phyloP scores from a whole-genome alignment of 108 stramenopile species.

The Craspedostauros australis region DNA sequence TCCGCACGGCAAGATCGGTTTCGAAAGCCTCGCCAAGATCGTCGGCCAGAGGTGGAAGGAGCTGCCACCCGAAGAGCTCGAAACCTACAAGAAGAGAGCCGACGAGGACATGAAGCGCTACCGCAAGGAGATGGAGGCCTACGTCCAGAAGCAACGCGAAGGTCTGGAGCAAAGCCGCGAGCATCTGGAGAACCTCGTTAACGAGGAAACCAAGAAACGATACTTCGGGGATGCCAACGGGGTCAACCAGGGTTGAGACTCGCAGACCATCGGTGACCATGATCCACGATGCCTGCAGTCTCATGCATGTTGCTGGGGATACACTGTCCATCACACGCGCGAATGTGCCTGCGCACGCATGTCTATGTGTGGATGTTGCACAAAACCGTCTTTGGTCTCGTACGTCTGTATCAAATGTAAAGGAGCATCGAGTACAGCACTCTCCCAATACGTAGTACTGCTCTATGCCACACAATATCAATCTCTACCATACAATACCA shows the following conservation, averaged over 20 bases:
- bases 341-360: too few species aligned
- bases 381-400: too few species aligned
- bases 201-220: constrained; percentile 29
- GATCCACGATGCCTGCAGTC: too few species aligned
- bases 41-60: constrained; percentile 49
- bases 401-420: too few species aligned
- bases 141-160: constrained; percentile 37
- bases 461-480: too few species aligned
- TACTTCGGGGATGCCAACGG: constrained; percentile 28
- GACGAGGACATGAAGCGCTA: constrained; percentile 44
- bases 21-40: constrained; percentile 46
- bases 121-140: constrained; percentile 42
- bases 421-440: too few species aligned
- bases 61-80: constrained; percentile 32
- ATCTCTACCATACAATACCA: too few species aligned
- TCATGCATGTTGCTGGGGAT: too few species aligned
- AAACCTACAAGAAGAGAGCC: constrained; percentile 41
- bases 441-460: too few species aligned
- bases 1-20: constrained; percentile 41
- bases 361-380: too few species aligned
- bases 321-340: too few species aligned
- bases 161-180: constrained; percentile 39
- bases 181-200: constrained; percentile 31
- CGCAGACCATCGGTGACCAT: too few species aligned
- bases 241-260: neutral